Evolutionary conservation across 2,329 filamentous ascomycete species (phyloP).

Genomic region (Claviceps lovelessii): DNA sequence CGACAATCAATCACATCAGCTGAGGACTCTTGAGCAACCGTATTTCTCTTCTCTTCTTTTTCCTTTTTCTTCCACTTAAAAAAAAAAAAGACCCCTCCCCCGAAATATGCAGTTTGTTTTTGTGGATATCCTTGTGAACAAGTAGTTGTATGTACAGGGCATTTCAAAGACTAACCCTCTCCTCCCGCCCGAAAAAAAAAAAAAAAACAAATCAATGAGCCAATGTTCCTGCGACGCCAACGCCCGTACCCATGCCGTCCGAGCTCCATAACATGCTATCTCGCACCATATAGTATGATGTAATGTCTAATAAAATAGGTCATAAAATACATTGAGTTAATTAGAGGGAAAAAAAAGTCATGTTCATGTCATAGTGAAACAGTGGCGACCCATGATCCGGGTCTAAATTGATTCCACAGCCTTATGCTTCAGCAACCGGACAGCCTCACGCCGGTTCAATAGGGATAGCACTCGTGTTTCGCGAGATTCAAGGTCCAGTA

Average conservation of each 20-base stretch:
- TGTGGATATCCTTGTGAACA: neutral
- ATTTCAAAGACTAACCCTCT: neutral
- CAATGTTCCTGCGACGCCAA: constrained; percentile 11
- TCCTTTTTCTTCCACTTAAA: neutral
- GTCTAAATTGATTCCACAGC: neutral
- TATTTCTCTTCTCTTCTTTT: neutral
- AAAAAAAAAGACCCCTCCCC: neutral
- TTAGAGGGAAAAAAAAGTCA: neutral
- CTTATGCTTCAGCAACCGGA: neutral
- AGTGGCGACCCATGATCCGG: neutral
- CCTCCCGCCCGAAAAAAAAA: neutral
- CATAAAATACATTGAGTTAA: constrained; percentile 5
- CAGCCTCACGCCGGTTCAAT: neutral
- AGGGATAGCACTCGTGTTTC: too few relatives aligned
- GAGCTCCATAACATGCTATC: constrained; percentile 14
- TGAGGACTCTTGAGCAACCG: neutral
- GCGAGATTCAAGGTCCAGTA: constrained; percentile 2
- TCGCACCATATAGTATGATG: constrained; percentile 8
- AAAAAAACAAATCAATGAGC: neutral
- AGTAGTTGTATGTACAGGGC: neutral
- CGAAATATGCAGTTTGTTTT: constrained; percentile 9
- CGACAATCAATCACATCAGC: neutral
- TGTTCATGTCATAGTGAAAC: neutral
- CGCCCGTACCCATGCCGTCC: constrained; percentile 10
- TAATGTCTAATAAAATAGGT: constrained; percentile 10